Evolutionary conservation across 176 grass and related monocot species (phyloP), one percentile per base, ranked within the genome.

Genomic region (Musa acuminata): DNA sequence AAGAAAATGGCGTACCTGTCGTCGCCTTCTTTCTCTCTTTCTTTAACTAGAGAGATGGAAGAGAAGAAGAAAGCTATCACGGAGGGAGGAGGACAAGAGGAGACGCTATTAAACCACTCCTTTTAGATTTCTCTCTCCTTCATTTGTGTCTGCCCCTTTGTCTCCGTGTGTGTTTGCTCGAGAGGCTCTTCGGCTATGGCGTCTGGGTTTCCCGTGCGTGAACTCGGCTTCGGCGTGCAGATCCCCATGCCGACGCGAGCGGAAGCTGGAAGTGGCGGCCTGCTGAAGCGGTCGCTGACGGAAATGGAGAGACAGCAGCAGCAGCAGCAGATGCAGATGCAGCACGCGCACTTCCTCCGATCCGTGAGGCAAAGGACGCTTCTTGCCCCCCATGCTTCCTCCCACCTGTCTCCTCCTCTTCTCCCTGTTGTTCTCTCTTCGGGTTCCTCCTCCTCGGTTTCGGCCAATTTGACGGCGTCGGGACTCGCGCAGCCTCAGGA

Each of bases 241-340:
- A 48, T 87, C 21, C 82, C 83, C 73, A 10, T 78, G 51, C 85
- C 87, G 87, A 74, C 65, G 71, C 72, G 83, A 22, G 68, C 77
- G 48, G 85, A 77, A 19, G 12, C 20, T 8, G 72, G 52, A 49
- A 84, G 35, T 8, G 86, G 80, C 14, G 88, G 88, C 35, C 82
- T 90, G 11, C 76, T 93, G 49, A 93, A 98, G 87, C 81, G 94
- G 77, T 79, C 78, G 65, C 78, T 89, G 53, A 83, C 85, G 62
- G 90, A 98, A 67, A 75, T 93, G 53, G 94, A 93, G 82, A 82
- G 84, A 11, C 1, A 19, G 83, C 77, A 85, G 49, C 88, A 87
- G 58, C 84, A 78, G n/a, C 78, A 82, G 22, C 22, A 22, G 48
- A 22, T 81, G 2, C 79, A 79, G 26, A 8, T 84, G 71, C 90